Conservation (phyloP, 495 filamentous ascomycete species). For the Daldinia decipiens region DNA sequence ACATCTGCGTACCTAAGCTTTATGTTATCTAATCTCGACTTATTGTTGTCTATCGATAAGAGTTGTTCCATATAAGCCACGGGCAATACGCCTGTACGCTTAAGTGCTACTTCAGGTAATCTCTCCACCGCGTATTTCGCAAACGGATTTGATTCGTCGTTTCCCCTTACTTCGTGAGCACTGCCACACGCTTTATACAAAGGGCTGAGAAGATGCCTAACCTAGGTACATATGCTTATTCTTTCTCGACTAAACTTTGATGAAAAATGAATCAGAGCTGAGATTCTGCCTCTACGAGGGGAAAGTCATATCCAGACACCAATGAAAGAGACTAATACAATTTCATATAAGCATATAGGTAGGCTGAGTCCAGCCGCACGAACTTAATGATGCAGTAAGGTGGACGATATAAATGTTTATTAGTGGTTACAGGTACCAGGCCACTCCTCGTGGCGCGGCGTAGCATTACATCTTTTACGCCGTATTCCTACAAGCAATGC, state of each 20-base stretch:
- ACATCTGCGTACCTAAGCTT: constrained; percentile 6
- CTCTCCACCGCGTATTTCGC: constrained; percentile 18
- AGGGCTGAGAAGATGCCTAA: no score
- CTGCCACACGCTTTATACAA: not conserved
- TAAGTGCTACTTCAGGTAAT: not conserved
- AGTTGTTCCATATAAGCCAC: no score
- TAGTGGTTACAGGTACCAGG: not conserved
- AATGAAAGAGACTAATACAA: not conserved
- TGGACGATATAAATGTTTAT: no score
- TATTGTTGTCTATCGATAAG: constrained; percentile 5
- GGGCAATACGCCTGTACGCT: not conserved
- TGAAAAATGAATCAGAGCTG: not conserved
- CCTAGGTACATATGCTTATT: no score
- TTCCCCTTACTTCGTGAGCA: not conserved
- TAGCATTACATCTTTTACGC: constrained; percentile 14
- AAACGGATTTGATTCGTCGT: constrained; percentile 7
- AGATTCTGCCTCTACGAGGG: not conserved
- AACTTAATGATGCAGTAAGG: no score
- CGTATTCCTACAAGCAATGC: constrained; percentile 40
- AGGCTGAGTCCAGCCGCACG: no score
- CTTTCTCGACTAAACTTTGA: not conserved
- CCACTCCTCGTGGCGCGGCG: not conserved
- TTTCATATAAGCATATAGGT: no score
- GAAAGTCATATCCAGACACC: not conserved
- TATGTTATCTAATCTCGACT: constrained; percentile 1